Evolutionary conservation across 106 monocot genomes (phyloP).

Genomic region (Dioscorea dumetorum): DNA sequence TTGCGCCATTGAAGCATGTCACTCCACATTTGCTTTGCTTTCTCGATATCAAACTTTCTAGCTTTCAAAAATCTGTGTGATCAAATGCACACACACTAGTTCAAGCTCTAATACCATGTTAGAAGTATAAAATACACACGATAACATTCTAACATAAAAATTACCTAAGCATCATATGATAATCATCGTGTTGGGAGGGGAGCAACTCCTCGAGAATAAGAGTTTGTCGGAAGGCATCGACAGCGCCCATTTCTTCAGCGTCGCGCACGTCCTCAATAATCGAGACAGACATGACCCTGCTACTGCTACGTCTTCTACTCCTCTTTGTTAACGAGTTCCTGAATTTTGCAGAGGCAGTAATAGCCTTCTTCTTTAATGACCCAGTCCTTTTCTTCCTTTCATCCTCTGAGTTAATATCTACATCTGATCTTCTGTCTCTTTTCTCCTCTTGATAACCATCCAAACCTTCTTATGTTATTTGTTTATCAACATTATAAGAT

Average conservation of each 20-base stretch:
- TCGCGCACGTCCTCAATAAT: slow-evolving; percentile 59
- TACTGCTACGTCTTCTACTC: slow-evolving; percentile 31
- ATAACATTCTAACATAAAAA: too few species aligned
- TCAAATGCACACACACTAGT: background rate
- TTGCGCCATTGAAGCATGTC: slow-evolving; percentile 20
- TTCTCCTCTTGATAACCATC: slow-evolving; percentile 28
- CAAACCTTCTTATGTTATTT: too few species aligned
- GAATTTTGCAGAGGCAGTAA: slow-evolving; percentile 53
- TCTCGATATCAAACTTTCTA: slow-evolving; percentile 18
- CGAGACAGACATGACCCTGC: slow-evolving; percentile 40
- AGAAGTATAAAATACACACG: too few species aligned
- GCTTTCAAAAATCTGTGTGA: slow-evolving; percentile 14
- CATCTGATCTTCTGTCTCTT: slow-evolving; percentile 42
- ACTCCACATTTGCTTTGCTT: slow-evolving; percentile 16
- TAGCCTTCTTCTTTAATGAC: slow-evolving; percentile 52
- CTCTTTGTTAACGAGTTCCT: slow-evolving; percentile 53
- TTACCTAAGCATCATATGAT: slow-evolving; percentile 18
- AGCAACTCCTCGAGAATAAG: slow-evolving; percentile 50
- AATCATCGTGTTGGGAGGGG: slow-evolving; percentile 51
- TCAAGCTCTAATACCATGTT: too few species aligned
- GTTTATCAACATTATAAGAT: too few species aligned
- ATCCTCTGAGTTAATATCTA: slow-evolving; percentile 51
- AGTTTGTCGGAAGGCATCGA: slow-evolving; percentile 58
- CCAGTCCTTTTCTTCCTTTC: slow-evolving; percentile 47
- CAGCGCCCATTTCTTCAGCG: slow-evolving; percentile 50